Conservation (phyloP, 306 rosid genomes). For the Fagus crenata region DNA sequence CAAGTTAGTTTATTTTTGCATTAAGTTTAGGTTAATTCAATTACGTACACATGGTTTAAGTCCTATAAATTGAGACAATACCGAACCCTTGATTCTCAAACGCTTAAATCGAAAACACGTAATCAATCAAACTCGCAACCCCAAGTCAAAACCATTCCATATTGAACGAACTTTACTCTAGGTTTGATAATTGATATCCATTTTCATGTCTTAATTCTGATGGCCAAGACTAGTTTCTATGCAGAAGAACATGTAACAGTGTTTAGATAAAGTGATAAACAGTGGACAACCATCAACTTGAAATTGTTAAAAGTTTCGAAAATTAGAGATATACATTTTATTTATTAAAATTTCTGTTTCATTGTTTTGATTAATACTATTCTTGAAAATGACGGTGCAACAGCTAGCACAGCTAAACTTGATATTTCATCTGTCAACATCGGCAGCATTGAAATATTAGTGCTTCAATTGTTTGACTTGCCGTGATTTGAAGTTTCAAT, state of each 20-base stretch:
- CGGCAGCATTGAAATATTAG: background rate
- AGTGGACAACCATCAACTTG: background rate
- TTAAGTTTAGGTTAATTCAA: no score
- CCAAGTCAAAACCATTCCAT: no score
- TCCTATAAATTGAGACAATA: no score
- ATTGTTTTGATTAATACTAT: background rate
- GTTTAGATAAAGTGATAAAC: background rate
- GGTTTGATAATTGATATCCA: no score
- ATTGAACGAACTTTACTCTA: no score
- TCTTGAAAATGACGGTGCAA: background rate
- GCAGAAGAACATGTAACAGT: background rate
- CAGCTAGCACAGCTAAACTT: background rate
- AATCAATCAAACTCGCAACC: no score
- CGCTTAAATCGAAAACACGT: no score
- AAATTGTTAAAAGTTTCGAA: background rate
- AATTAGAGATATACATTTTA: background rate
- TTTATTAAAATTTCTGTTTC: background rate
- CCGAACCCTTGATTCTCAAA: no score
- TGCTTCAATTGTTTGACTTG: background rate
- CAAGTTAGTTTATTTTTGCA: no score
- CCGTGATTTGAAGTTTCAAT: background rate
- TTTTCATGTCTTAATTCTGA: no score
- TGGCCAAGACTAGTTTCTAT: background rate
- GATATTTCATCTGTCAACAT: background rate
- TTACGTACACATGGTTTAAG: no score